Evolutionary conservation across 2,329 filamentous ascomycete species (phyloP).

Genomic region (Xylariaceae sp.): DNA sequence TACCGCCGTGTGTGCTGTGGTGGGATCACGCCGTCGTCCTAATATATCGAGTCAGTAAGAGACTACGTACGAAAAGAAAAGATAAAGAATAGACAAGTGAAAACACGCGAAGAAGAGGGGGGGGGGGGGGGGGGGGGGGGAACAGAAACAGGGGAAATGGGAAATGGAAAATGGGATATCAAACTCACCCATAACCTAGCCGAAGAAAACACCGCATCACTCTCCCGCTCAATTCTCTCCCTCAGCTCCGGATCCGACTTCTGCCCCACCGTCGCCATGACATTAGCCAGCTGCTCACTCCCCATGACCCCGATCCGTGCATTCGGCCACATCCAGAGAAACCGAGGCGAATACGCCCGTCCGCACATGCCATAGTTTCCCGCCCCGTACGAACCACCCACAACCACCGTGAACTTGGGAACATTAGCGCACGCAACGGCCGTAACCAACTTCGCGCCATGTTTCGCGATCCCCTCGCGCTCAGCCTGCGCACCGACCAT

Average conservation of each 20-base stretch:
- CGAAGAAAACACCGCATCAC: conserved; percentile 80
- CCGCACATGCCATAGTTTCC: conserved; percentile 99
- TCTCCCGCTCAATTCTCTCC: conserved; percentile 82
- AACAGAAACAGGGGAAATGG: neutral
- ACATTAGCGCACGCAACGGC: conserved; percentile 91
- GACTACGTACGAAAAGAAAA: neutral
- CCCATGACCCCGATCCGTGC: conserved; percentile 97
- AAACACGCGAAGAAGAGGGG: neutral
- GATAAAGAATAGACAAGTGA: neutral
- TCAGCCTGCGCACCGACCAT: conserved; percentile 95
- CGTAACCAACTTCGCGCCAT: conserved; percentile 93
- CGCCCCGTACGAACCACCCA: conserved; percentile 88
- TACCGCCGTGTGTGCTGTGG: conserved; percentile 70
- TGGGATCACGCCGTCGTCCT: conserved; percentile 75
- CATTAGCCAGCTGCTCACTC: conserved; percentile 78
- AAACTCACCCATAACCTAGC: conserved; percentile 75
- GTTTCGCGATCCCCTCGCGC: conserved; percentile 92
- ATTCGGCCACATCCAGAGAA: conserved; percentile 97
- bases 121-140: too few species aligned
- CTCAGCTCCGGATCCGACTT: conserved; percentile 74
- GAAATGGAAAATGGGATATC: neutral
- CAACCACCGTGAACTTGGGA: conserved; percentile 93
- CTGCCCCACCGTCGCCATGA: conserved; percentile 93
- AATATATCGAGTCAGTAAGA: conserved; percentile 12
- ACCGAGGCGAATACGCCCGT: conserved; percentile 81